Evolutionary conservation across 2,329 filamentous ascomycete species (phyloP).

Genomic region (Penicillium sp.): DNA sequence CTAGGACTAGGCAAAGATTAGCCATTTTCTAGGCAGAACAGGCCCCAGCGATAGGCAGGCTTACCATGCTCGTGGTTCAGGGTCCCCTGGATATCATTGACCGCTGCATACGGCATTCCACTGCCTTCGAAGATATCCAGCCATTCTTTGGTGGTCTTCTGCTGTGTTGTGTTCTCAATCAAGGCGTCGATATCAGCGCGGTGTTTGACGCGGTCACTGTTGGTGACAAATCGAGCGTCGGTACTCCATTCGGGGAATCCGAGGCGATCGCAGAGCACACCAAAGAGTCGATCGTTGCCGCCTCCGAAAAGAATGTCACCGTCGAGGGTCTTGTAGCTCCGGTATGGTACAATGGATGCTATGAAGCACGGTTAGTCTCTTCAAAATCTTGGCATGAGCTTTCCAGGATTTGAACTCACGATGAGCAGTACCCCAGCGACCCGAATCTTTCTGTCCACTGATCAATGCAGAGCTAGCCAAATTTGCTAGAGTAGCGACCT

Average conservation of each 20-base stretch:
- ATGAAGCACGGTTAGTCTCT: slow-evolving; percentile 29
- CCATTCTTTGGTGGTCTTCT: slow-evolving; percentile 86
- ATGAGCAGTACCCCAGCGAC: slow-evolving; percentile 95
- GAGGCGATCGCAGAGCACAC: slow-evolving; percentile 60
- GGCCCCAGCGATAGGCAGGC: slow-evolving; percentile 17
- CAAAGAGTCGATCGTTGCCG: slow-evolving; percentile 64
- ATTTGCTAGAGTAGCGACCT: slow-evolving; percentile 92
- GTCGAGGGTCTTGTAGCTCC: slow-evolving; percentile 70
- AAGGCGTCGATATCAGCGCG: slow-evolving; percentile 73
- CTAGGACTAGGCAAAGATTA: slow-evolving; percentile 53
- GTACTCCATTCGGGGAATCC: slow-evolving; percentile 60
- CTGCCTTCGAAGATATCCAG: slow-evolving; percentile 81
- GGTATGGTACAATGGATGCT: slow-evolving; percentile 97
- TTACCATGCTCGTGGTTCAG: slow-evolving; percentile 81
- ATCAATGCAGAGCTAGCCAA: slow-evolving; percentile 91
- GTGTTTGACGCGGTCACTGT: slow-evolving; percentile 63
- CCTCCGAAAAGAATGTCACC: slow-evolving; percentile 66
- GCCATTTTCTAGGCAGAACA: not conserved
- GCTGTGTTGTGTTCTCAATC: slow-evolving; percentile 74
- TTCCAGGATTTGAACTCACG: slow-evolving; percentile 55
- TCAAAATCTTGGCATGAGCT: not conserved
- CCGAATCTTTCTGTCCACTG: slow-evolving; percentile 81
- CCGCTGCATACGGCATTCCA: slow-evolving; percentile 90
- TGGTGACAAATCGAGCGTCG: slow-evolving; percentile 61
- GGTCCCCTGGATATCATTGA: slow-evolving; percentile 88